These are phyloP conservation scores for Hortiboletus campestris DNA, from an alignment of 768 basidiomycete species.

Conservation along the genomic window DNA sequence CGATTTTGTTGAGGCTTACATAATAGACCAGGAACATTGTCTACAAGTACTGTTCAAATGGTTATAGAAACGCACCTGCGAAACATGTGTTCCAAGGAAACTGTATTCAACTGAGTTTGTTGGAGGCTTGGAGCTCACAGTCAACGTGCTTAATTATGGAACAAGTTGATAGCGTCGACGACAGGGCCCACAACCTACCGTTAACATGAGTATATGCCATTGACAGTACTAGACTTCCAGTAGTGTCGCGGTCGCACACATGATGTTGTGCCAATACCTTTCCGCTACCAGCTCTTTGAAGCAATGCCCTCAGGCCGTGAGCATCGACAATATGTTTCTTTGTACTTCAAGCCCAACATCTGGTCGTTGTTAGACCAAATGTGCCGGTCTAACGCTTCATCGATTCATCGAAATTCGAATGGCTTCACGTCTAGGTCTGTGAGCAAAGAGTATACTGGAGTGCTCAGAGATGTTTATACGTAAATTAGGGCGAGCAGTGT, in stretches of 20 bases:
- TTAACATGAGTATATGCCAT: neutral
- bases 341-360: conserved; percentile 68
- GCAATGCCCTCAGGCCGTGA: conserved; percentile 54
- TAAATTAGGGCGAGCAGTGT: conserved; percentile 65
- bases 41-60: too few relatives aligned
- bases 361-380: conserved; percentile 81
- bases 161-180: conserved; percentile 1
- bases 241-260: conserved; percentile 27
- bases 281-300: conserved; percentile 36
- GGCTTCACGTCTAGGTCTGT: conserved; percentile 59
- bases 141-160: conserved; percentile 22
- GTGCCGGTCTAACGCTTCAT: conserved; percentile 79
- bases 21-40: too few relatives aligned
- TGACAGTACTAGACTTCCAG: conserved; percentile 3
- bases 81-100: conserved; percentile 46
- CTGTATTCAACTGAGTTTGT: conserved; percentile 33
- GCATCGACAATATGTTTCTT: conserved; percentile 63
- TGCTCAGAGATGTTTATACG: conserved; percentile 56
- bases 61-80: conserved; percentile 42
- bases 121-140: conserved; percentile 20
- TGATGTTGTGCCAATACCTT: conserved; percentile 37
- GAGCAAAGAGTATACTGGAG: neutral
- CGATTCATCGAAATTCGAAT: conserved; percentile 66
- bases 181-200: conserved; percentile 7
- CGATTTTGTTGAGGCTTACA: conserved; percentile 49